phyloP scores from a whole-genome alignment of 2,329 filamentous ascomycete species.

The Epichloe uncinata region DNA sequence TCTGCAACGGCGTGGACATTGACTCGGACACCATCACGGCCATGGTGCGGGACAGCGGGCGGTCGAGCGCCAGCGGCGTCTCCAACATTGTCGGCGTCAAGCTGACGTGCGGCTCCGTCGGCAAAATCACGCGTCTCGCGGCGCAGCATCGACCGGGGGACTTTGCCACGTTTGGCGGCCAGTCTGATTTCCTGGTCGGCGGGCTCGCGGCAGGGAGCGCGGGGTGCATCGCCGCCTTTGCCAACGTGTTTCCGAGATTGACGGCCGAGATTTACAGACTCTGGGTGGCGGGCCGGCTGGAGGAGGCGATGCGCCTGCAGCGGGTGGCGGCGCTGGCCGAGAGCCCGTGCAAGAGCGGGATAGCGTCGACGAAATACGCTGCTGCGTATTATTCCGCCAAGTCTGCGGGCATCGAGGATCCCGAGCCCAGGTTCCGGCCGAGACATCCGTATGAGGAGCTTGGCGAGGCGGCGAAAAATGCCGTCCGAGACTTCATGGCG shows the following conservation, averaged over 20 bases:
- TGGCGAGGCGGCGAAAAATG: not conserved
- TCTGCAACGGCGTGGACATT: conserved; percentile 53
- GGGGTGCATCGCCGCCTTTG: conserved; percentile 50
- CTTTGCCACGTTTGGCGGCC: conserved; percentile 59
- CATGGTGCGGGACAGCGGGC: conserved; percentile 13
- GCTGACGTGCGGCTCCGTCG: conserved; percentile 61
- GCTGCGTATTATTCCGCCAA: conserved; percentile 5
- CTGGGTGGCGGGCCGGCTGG: not conserved
- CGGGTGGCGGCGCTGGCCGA: conserved; percentile 7
- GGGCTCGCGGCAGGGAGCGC: conserved; percentile 43
- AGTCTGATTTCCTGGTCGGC: conserved; percentile 57
- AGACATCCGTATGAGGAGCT: conserved; percentile 8
- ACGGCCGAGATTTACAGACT: conserved; percentile 17
- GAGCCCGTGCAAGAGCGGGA: conserved; percentile 8
- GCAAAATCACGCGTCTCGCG: conserved; percentile 52
- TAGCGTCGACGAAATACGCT: conserved; percentile 6
- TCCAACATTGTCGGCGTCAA: conserved; percentile 57
- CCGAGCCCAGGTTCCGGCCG: conserved; percentile 6
- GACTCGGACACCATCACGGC: conserved; percentile 47
- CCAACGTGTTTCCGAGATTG: conserved; percentile 46
- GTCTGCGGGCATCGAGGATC: conserved; percentile 7
- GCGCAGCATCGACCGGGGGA: conserved; percentile 33
- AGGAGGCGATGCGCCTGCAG: conserved; percentile 5
- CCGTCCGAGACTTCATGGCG: conserved; percentile 1
- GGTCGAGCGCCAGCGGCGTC: conserved; percentile 9